phyloP scores from a whole-genome alignment of 371 early-diverging fungal species.

The Mortierella sp. region DNA sequence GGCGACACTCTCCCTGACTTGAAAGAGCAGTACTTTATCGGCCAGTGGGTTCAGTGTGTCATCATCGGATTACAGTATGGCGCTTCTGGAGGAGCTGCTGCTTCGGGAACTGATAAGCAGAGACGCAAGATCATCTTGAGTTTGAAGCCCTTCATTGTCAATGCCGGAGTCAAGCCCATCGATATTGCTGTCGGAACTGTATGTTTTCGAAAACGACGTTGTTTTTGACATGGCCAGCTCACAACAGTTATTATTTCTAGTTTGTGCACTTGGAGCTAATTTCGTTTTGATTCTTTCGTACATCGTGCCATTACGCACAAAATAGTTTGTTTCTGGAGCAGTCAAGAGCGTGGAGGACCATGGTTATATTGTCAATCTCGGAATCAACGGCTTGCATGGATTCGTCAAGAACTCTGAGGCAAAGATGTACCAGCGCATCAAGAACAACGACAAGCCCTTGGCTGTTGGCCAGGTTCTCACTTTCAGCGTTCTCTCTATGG shows the following conservation, averaged over 20 bases:
- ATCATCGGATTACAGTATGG: slow-evolving; percentile 63
- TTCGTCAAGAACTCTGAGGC: slow-evolving; percentile 78
- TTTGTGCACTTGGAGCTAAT: neutral
- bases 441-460: slow-evolving; percentile 67
- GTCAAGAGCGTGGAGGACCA: slow-evolving; percentile 85
- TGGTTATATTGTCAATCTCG: slow-evolving; percentile 83
- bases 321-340: slow-evolving; percentile 72
- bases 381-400: slow-evolving; percentile 74
- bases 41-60: slow-evolving; percentile 82
- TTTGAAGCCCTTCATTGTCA: slow-evolving; percentile 77
- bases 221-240: neutral
- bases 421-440: slow-evolving; percentile 65
- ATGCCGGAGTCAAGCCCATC: slow-evolving; percentile 65
- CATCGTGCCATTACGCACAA: neutral
- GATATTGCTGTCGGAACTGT: slow-evolving; percentile 76
- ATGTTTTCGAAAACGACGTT: slow-evolving; percentile 28
- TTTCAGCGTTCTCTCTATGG: slow-evolving; percentile 66
- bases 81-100: slow-evolving; percentile 58
- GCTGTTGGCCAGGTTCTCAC: slow-evolving; percentile 76
- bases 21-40: slow-evolving; percentile 71
- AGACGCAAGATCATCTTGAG: slow-evolving; percentile 75
- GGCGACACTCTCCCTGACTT: slow-evolving; percentile 75
- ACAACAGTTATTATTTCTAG: neutral
- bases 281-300: neutral
- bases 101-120: slow-evolving; percentile 52